Base-by-base conservation (phyloP, 1,139 yeast genomes). In the Diutina neorugosa region DNA sequence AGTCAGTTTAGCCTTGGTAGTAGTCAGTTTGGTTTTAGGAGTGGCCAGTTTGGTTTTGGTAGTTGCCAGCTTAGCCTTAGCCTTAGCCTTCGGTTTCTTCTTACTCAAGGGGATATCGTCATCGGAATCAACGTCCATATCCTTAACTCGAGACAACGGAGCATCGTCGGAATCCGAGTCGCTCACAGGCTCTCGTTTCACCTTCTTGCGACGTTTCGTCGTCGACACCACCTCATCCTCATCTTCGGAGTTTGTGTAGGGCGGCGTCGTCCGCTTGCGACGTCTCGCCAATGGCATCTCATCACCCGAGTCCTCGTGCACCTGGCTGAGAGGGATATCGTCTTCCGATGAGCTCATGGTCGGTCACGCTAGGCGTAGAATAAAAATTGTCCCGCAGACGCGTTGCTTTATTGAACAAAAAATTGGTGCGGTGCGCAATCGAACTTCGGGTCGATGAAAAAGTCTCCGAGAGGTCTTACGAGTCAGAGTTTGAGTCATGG, bases 261-360 rank as follows among this genome's bases (percentile, higher is more conserved):
- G 37, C n/a, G 37, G 37, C 37, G 37, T 31, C 37, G 37, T 11
- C 37, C 37, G 37, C n/a, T 31, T 41, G n/a, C 9, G 50, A 16
- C 50, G 50, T 18, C 25, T 46, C 20, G 23, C 37, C 37, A 31
- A 11, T 7, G 31, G 40, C 37, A 46, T 19, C 21, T 46, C 50
- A 18, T 46, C 50, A 21, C 27, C 50, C 9, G 40, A 27, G 27
- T 46, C 50, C 21, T 27, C 18, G 21, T 46, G 37, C 19, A 25
- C 40, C 27, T 46, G 50, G 19, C 50, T 46, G 19, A 46, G 50
- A n/a, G 50, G 50, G 19, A 46, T 21, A 27, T 46, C 50, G 50
- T 46, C 50, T 14, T 46, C 50, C 40, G 40, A 44, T 44, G 48
- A 44, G 48, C 48, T 44, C 48, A 44, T 44, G 12, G 46, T 14